Evolutionary conservation across 805 yeast species (phyloP).

Genomic region (Wickerhamomyces silvicola): DNA sequence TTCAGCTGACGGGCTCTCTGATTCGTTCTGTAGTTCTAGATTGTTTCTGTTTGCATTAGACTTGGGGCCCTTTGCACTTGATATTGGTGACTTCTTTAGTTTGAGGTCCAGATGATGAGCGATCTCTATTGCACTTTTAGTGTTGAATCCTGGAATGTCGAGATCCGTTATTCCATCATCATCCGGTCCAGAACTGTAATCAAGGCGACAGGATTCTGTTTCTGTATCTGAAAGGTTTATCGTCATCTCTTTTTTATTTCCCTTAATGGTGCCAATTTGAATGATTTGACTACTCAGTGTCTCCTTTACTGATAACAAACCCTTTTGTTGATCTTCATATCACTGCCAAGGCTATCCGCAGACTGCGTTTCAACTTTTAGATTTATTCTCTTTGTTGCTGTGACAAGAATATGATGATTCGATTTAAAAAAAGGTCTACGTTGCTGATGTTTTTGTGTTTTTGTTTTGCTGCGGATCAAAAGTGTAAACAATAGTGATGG

Average conservation of each 20-base stretch:
- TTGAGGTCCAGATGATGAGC: conserved; percentile 14
- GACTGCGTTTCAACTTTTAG: too few relatives aligned
- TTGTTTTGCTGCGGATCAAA: too few relatives aligned
- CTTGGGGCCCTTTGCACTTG: background rate
- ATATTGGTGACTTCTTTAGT: background rate
- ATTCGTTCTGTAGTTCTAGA: background rate
- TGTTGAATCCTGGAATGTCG: conserved; percentile 10
- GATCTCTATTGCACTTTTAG: conserved; percentile 7
- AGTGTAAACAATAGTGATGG: too few relatives aligned
- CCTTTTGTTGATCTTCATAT: too few relatives aligned
- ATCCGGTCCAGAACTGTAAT: conserved; percentile 4
- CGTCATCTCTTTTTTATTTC: background rate
- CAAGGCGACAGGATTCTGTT: conserved; percentile 6
- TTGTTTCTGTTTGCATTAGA: background rate
- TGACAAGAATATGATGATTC: too few relatives aligned
- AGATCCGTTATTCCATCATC: conserved; percentile 3
- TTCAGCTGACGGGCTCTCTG: conserved; percentile 10
- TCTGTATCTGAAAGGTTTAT: conserved; percentile 1
- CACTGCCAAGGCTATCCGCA: too few relatives aligned
- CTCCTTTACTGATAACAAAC: too few relatives aligned
- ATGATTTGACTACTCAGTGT: too few relatives aligned
- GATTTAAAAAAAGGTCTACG: too few relatives aligned
- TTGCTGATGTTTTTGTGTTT: too few relatives aligned
- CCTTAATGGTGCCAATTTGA: too few relatives aligned
- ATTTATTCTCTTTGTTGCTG: too few relatives aligned